phyloP scores from a whole-genome alignment of 345 rosid genomes.

The Pelargonium nanum region DNA sequence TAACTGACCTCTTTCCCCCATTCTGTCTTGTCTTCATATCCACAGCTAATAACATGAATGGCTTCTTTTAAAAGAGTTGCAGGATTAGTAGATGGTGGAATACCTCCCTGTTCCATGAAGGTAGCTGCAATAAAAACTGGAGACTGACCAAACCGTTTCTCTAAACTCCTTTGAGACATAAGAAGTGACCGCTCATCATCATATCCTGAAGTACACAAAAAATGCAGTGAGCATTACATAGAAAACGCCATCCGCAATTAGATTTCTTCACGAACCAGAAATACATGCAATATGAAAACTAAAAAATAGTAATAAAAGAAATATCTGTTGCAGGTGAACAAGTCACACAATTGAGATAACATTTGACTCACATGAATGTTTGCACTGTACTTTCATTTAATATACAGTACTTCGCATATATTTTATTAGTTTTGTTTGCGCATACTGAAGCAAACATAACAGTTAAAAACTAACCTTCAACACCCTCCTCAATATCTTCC shows the following conservation, averaged over 20 bases:
- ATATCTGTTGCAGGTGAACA: neutral
- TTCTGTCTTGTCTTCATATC: slow-evolving; percentile 39
- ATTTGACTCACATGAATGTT: too few relatives aligned
- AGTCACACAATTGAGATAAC: too few relatives aligned
- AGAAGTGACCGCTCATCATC: slow-evolving; percentile 35
- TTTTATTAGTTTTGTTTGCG: neutral
- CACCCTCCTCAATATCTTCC: slow-evolving; percentile 18
- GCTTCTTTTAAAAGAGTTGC: slow-evolving; percentile 33
- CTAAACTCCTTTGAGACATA: slow-evolving; percentile 34
- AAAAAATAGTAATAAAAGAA: neutral
- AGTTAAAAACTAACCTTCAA: slow-evolving; percentile 8
- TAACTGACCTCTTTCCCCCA: slow-evolving; percentile 33
- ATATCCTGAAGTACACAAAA: slow-evolving; percentile 15
- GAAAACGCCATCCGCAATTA: neutral
- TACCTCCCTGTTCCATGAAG: slow-evolving; percentile 33
- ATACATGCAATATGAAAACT: neutral
- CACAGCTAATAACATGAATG: slow-evolving; percentile 38
- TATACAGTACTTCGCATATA: too few relatives aligned
- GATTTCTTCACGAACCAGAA: neutral
- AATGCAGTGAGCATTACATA: neutral
- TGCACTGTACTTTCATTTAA: too few relatives aligned
- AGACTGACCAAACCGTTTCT: slow-evolving; percentile 36
- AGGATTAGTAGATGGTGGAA: slow-evolving; percentile 28
- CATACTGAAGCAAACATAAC: neutral
- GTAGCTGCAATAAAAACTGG: slow-evolving; percentile 33